Evolutionary conservation across 192 early-diverging fungal genomes (phyloP), one percentile per base, ranked within the genome.

Genomic region (Lobosporangium transversale): DNA sequence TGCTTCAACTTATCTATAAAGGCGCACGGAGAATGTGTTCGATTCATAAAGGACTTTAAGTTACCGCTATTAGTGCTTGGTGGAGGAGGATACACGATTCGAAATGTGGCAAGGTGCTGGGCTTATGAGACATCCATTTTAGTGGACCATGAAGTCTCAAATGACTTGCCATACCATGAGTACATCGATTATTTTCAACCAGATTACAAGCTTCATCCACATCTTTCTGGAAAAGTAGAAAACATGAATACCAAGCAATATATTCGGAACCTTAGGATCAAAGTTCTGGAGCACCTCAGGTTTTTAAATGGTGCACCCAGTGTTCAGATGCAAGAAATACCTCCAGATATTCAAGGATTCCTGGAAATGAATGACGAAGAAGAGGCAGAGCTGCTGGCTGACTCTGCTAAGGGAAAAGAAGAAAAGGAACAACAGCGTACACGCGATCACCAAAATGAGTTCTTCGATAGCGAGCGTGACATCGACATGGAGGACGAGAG

Each of bases 91-190:
- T 99, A 99, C 68, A 97, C 88, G 23, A 90, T 89, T 26, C 66
- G 91, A 12, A 96, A 99, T 82, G 94, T 95, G 3, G 94, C 95
- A 6, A 81, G 96, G 20, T 94, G 95, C 67, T 98, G 97, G 96
- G 88, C 93, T 21, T 97, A 95, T 58, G 91, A 98, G 68, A 98
- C 98, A 1, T 92, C 93, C 0, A 81, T 94, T 10, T 86, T 94
- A 0, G 86, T 93, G 0, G 93, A 92, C 65, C 79, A 87, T 3
- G 90, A 92, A 15, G 82, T 98, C 11, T 83, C 86, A 10, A 82
- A 92, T 31, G 88, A 89, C 24, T 76, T 99, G 9, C 95, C 95
- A 7, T 73, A 84, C 20, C 87, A 85, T 35, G 86, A 88, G 42
- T 94, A 90, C 60, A 90, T 90, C 57, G 88, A 91, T 36, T 97